These are phyloP conservation scores for Rhodotorula paludigena DNA, from an alignment of 768 basidiomycete species.

Conservation along the genomic window DNA sequence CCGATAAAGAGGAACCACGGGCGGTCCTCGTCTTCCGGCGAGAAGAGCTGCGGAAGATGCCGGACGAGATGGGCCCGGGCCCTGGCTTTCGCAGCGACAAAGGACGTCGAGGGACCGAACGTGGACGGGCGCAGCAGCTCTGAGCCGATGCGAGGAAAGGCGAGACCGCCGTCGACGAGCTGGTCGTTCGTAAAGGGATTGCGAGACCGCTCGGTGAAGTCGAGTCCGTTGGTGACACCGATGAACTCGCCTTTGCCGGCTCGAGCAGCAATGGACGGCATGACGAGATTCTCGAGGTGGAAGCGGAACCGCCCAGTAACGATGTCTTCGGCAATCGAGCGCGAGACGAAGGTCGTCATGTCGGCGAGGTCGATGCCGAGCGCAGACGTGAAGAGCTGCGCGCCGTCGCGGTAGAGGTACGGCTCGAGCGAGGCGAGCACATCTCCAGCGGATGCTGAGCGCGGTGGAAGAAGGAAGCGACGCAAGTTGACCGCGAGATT, in stretches of 20 bases:
- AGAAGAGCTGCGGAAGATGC: constrained; percentile 2
- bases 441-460: not conserved
- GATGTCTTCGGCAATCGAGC: constrained; percentile 19
- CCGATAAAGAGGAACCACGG: constrained; percentile 30
- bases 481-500: constrained; percentile 14
- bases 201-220: constrained; percentile 7
- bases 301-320: constrained; percentile 19
- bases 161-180: constrained; percentile 9
- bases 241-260: constrained; percentile 4
- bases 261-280: constrained; percentile 13
- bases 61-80: constrained; percentile 10
- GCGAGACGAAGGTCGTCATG: constrained; percentile 27
- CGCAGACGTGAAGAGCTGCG: constrained; percentile 23
- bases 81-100: constrained; percentile 1
- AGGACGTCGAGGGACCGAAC: not conserved
- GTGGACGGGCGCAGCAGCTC: not conserved
- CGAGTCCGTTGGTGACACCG: constrained; percentile 29
- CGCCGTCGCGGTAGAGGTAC: constrained; percentile 9
- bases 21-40: not conserved
- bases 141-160: constrained; percentile 19
- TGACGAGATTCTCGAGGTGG: constrained; percentile 25
- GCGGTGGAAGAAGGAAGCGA: not conserved
- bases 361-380: constrained; percentile 32
- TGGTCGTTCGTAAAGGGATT: constrained; percentile 11
- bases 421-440: not conserved